A percentile compares a stretch with the other conserved stretches of the same genome.
phyloP scores from a whole-genome alignment of 2,329 filamentous ascomycete species.

The Trichoderma citrinoviride region DNA sequence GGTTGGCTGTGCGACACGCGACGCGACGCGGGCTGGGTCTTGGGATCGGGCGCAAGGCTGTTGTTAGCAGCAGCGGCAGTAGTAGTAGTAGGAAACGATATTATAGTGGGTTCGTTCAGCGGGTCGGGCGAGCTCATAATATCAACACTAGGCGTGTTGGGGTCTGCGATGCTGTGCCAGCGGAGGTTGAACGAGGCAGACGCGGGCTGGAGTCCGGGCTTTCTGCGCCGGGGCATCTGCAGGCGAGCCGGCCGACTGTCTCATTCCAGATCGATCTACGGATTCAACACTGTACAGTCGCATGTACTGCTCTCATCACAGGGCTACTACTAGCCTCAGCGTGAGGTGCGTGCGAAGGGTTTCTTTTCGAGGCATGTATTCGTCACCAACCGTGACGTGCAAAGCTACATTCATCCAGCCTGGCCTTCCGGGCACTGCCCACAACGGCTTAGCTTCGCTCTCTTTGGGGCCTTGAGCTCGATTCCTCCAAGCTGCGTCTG shows the following conservation, averaged over 20 bases:
- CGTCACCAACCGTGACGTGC: slow-evolving; percentile 1
- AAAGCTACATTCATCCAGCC: background rate
- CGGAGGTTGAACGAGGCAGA: slow-evolving; percentile 33
- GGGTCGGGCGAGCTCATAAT: slow-evolving; percentile 53
- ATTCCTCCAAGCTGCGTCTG: background rate
- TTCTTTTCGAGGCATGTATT: background rate
- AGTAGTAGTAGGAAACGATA: slow-evolving; percentile 26
- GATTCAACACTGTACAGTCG: background rate
- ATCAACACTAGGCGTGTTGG: slow-evolving; percentile 41
- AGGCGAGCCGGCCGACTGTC: background rate
- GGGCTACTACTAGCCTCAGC: slow-evolving; percentile 11
- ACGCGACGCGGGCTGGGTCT: slow-evolving; percentile 34
- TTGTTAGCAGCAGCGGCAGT: too few relatives aligned
- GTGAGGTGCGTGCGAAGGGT: slow-evolving; percentile 5
- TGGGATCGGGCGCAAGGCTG: slow-evolving; percentile 31
- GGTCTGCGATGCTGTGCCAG: slow-evolving; percentile 38
- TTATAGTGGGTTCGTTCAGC: slow-evolving; percentile 40
- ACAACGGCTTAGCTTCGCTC: background rate
- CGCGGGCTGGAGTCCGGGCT: slow-evolving; percentile 26
- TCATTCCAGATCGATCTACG: slow-evolving; percentile 9
- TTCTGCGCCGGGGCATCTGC: slow-evolving; percentile 34
- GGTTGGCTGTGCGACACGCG: slow-evolving; percentile 46
- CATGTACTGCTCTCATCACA: background rate
- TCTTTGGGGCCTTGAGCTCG: background rate
- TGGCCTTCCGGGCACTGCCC: background rate